A percentile compares a stretch with the other conserved stretches of the same genome.
These are phyloP conservation scores for Irpex sp. DNA, from an alignment of 1,284 basidiomycete genomes.

Conservation along the genomic window DNA sequence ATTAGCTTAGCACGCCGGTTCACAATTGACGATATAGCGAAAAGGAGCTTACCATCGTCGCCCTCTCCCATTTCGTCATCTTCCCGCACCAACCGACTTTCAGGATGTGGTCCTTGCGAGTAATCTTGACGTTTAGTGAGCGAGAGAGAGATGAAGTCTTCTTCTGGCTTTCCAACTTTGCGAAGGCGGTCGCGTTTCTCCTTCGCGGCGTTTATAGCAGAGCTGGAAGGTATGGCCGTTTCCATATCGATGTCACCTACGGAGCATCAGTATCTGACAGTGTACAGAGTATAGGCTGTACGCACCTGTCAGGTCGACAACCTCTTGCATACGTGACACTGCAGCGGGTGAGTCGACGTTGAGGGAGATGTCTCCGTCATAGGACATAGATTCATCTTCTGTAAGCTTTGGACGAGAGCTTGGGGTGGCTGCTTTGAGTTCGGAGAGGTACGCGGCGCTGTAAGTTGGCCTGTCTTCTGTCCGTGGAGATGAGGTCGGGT, in stretches of 20 bases:
- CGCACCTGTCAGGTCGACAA: slow-evolving; percentile 35
- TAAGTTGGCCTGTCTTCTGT: slow-evolving; percentile 47
- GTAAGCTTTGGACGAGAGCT: slow-evolving; percentile 44
- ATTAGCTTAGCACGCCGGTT: not conserved
- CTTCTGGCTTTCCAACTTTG: slow-evolving; percentile 33
- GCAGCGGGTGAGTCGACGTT: slow-evolving; percentile 31
- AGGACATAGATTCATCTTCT: slow-evolving; percentile 25
- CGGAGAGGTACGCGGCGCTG: slow-evolving; percentile 70
- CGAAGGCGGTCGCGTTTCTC: slow-evolving; percentile 68
- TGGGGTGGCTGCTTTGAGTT: slow-evolving; percentile 80
- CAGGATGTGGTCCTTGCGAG: slow-evolving; percentile 78
- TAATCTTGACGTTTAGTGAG: slow-evolving; percentile 50
- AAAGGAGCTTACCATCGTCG: slow-evolving; percentile 68
- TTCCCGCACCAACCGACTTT: slow-evolving; percentile 82
- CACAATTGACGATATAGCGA: not conserved
- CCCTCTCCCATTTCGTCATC: slow-evolving; percentile 89
- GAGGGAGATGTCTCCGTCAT: slow-evolving; percentile 52
- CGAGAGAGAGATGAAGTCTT: slow-evolving; percentile 84
- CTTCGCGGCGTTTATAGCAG: slow-evolving; percentile 74
- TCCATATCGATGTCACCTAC: slow-evolving; percentile 24
- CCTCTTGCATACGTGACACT: slow-evolving; percentile 21
- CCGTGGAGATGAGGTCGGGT: slow-evolving; percentile 44
- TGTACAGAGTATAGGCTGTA: not conserved
- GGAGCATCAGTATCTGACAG: not conserved
- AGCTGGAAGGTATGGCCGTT: slow-evolving; percentile 66